Conservation (phyloP, 495 filamentous ascomycete species). For the Parachaetomium inaequale region DNA sequence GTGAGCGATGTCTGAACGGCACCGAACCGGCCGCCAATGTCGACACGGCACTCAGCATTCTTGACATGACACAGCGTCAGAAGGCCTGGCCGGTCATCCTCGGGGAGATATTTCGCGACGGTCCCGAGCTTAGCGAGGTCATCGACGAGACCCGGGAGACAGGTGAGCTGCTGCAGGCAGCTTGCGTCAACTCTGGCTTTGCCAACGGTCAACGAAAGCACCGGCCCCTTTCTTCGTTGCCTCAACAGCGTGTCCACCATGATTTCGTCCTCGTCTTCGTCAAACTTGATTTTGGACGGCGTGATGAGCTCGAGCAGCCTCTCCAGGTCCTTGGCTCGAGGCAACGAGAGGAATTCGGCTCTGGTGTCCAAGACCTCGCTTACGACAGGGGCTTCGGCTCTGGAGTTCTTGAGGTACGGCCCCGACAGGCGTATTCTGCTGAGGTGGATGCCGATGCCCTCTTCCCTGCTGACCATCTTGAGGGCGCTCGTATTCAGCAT, state of each 20-base stretch:
- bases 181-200: constrained; percentile 55
- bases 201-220: constrained; percentile 67
- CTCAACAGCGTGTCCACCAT: constrained; percentile 85
- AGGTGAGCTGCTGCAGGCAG: constrained; percentile 56
- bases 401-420: constrained; percentile 52
- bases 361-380: constrained; percentile 58
- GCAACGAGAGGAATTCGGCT: constrained; percentile 68
- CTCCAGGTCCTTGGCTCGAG: constrained; percentile 76
- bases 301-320: constrained; percentile 80
- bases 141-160: constrained; percentile 64
- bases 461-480: constrained; percentile 69
- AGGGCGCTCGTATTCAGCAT: constrained; percentile 70
- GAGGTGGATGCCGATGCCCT: constrained; percentile 65
- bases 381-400: constrained; percentile 49
- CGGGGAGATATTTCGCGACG: constrained; percentile 90
- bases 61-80: constrained; percentile 68
- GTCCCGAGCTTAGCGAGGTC: constrained; percentile 79
- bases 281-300: constrained; percentile 88
- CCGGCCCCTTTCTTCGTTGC: constrained; percentile 86
- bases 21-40: constrained; percentile 64
- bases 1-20: constrained; percentile 52
- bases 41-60: constrained; percentile 54
- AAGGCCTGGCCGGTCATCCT: constrained; percentile 90
- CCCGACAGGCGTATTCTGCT: constrained; percentile 72
- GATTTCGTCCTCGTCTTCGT: constrained; percentile 83